Conservation (phyloP, 805 yeast species). For the Kazachstania bromeliacearum region DNA sequence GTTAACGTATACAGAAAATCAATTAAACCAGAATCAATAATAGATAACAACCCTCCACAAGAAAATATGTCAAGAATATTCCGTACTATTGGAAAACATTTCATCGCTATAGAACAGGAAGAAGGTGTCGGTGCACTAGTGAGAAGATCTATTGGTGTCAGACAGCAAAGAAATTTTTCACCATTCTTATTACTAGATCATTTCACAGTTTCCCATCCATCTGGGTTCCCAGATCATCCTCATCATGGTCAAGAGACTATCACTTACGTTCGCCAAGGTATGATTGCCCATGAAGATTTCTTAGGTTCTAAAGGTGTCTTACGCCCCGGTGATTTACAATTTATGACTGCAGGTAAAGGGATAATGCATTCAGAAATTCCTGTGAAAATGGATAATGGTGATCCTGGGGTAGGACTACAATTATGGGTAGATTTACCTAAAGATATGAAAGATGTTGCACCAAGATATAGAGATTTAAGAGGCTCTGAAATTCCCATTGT, state of each 20-base stretch:
- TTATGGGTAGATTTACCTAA: constrained; percentile 81
- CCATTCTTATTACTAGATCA: constrained; percentile 82
- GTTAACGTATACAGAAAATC: no score
- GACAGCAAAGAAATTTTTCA: constrained; percentile 58
- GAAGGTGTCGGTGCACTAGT: constrained; percentile 86
- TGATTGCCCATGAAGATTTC: constrained; percentile 75
- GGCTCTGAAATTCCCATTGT: constrained; percentile 63
- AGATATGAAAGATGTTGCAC: constrained; percentile 49
- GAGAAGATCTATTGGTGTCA: constrained; percentile 68
- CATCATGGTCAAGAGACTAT: constrained; percentile 81
- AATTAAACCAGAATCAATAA: no score
- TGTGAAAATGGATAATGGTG: constrained; percentile 38
- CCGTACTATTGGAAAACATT: constrained; percentile 42
- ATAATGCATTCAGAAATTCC: constrained; percentile 86
- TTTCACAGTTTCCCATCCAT: constrained; percentile 51
- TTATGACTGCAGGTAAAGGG: constrained; percentile 90
- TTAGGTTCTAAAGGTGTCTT: constrained; percentile 75
- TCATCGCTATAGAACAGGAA: constrained; percentile 56
- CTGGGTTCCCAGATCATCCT: constrained; percentile 79
- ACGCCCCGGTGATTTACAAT: constrained; percentile 77
- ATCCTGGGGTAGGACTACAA: constrained; percentile 61
- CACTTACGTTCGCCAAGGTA: constrained; percentile 55
- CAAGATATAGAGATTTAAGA: constrained; percentile 71
- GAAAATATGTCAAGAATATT: constrained; percentile 4
- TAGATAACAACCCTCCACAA: no score